Percentiles rank a stretch among this genome's conserved stretches.
Conservation (phyloP, 1,284 basidiomycete species). For the Takashimella tepidaria region DNA sequence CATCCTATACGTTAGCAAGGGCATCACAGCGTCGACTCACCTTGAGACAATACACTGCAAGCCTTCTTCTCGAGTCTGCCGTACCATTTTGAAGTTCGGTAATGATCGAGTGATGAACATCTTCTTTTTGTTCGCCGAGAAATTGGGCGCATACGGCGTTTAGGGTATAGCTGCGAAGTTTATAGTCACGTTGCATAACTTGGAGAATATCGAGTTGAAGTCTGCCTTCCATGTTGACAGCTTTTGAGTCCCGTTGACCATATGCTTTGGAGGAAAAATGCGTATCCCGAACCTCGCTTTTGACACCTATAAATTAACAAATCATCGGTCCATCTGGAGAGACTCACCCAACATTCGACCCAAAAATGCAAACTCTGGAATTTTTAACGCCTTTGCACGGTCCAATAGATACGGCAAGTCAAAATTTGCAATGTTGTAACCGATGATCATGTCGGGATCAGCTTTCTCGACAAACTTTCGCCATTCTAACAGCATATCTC, state of each 20-base stretch:
- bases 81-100: constrained; percentile 94
- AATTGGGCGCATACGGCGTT: constrained; percentile 95
- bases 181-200: constrained; percentile 95
- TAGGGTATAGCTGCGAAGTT: constrained; percentile 87
- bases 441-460: constrained; percentile 89
- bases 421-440: constrained; percentile 87
- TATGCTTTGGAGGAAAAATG: constrained; percentile 96
- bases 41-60: constrained; percentile 95
- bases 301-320: constrained; percentile 54
- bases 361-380: constrained; percentile 64
- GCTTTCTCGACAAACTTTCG: constrained; percentile 76
- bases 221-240: constrained; percentile 79
- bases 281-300: constrained; percentile 76
- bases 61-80: constrained; percentile 75
- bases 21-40: constrained; percentile 47
- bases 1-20: constrained; percentile 60
- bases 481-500: constrained; percentile 69
- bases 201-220: constrained; percentile 89
- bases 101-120: constrained; percentile 94
- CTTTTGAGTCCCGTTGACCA: constrained; percentile 90
- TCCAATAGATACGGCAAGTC: constrained; percentile 92
- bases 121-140: constrained; percentile 93
- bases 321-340: not conserved
- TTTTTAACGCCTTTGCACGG: constrained; percentile 73
- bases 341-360: constrained; percentile 68